These are phyloP conservation scores for Priceomyces carsonii DNA, from an alignment of 805 yeast species.

Conservation along the genomic window DNA sequence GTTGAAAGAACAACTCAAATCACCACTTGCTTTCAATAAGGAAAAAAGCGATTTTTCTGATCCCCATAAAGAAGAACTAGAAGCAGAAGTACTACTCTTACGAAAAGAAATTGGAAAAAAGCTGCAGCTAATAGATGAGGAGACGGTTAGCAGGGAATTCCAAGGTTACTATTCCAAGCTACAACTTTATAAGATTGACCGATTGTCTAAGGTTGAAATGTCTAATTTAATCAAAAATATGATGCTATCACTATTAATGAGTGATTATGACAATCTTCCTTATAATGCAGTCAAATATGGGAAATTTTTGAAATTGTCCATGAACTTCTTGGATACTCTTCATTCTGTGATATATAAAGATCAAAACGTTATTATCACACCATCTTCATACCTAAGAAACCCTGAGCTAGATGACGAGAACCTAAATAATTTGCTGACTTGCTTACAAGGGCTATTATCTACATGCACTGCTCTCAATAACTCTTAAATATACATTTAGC, in stretches of 20 bases:
- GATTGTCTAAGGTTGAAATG: slow-evolving; percentile 25
- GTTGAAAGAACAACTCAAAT: slow-evolving; percentile 2
- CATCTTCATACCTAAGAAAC: slow-evolving; percentile 28
- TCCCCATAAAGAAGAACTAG: slow-evolving; percentile 1
- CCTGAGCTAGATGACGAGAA: slow-evolving; percentile 9
- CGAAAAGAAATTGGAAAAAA: slow-evolving; percentile 16
- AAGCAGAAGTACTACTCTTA: slow-evolving; percentile 4
- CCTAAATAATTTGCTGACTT: slow-evolving; percentile 17
- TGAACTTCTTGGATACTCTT: slow-evolving; percentile 31
- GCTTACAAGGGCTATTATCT: slow-evolving; percentile 28
- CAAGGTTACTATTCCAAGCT: slow-evolving; percentile 23
- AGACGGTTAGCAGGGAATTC: slow-evolving; percentile 21
- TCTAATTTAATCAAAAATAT: slow-evolving; percentile 32
- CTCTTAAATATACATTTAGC: too few species aligned
- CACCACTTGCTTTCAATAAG: not conserved
- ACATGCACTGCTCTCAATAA: slow-evolving; percentile 2
- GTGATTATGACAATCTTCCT: slow-evolving; percentile 29
- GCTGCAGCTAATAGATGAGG: slow-evolving; percentile 13
- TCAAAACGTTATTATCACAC: slow-evolving; percentile 16
- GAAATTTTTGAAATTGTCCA: slow-evolving; percentile 22
- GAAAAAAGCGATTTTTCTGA: slow-evolving; percentile 2
- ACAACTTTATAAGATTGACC: slow-evolving; percentile 30
- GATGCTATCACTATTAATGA: slow-evolving; percentile 33
- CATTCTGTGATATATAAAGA: slow-evolving; percentile 27
- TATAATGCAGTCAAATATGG: slow-evolving; percentile 26